phyloP scores from a whole-genome alignment of 495 filamentous ascomycete species.

The Entonaema liquescens region DNA sequence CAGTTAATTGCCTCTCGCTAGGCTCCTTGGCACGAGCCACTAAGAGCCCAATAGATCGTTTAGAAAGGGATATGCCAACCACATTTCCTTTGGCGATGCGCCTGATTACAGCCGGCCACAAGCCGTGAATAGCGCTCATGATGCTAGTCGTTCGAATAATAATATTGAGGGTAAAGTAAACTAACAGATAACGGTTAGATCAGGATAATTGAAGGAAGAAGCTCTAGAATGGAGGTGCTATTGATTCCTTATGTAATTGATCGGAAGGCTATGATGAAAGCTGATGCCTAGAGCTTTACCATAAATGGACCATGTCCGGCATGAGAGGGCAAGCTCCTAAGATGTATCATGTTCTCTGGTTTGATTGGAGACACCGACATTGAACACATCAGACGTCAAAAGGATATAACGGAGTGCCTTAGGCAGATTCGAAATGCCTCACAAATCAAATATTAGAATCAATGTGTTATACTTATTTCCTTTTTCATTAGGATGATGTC shows the following conservation, averaged over 20 bases:
- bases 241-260: neutral
- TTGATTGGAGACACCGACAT: neutral
- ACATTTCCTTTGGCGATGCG: neutral
- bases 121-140: conserved; percentile 10
- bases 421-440: neutral
- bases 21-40: neutral
- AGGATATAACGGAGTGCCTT: too few species aligned
- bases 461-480: neutral
- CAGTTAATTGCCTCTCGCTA: neutral
- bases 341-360: neutral
- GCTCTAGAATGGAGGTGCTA: neutral
- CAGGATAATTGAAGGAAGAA: neutral
- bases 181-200: neutral
- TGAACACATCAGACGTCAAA: too few species aligned
- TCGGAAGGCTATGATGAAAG: neutral
- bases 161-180: neutral
- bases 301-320: neutral
- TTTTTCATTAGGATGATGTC: neutral
- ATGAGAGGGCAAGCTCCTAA: neutral
- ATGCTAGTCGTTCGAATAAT: neutral
- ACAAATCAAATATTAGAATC: neutral
- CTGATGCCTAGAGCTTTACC: neutral
- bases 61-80: neutral
- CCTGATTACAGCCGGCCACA: conserved; percentile 1
- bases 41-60: conserved; percentile 14